Conservation (phyloP, 2,329 filamentous ascomycete genomes). For the Cladosporium phlei region DNA sequence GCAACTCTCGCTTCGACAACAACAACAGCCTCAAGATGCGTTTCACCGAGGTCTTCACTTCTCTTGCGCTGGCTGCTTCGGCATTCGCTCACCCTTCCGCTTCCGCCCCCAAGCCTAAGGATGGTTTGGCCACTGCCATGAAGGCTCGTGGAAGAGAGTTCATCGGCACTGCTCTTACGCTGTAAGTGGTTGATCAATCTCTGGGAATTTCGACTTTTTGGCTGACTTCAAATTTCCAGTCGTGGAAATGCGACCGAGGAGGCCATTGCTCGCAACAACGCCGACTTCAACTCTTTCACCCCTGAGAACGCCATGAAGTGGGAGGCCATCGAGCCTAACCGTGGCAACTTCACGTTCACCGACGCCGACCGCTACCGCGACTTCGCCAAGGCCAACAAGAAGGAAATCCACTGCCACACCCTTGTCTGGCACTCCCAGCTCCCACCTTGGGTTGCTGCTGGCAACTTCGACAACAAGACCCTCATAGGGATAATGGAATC, state of each 20-base stretch:
- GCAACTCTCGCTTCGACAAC: not conserved
- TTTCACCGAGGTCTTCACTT: constrained; percentile 6
- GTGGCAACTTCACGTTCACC: constrained; percentile 32
- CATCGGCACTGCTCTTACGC: constrained; percentile 34
- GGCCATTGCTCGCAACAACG: constrained; percentile 22
- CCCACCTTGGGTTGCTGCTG: constrained; percentile 35
- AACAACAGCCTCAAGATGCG: constrained; percentile 6
- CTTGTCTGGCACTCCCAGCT: constrained; percentile 41
- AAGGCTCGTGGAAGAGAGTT: constrained; percentile 27
- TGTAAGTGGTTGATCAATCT: constrained; percentile 28
- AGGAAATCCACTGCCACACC: constrained; percentile 38
- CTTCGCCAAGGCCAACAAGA: constrained; percentile 34
- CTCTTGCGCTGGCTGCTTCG: constrained; percentile 6
- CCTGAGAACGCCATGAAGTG: constrained; percentile 39
- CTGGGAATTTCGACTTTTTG: no score
- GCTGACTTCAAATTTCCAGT: constrained; percentile 17
- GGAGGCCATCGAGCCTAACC: constrained; percentile 35
- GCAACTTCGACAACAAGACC: constrained; percentile 36
- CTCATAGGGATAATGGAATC: constrained; percentile 39
- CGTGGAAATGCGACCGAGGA: constrained; percentile 25
- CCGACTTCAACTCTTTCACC: constrained; percentile 27
- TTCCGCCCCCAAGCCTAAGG: not conserved
- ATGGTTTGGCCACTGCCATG: constrained; percentile 17
- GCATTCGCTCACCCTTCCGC: not conserved
- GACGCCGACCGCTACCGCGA: constrained; percentile 33